Conservation (phyloP, 2,329 filamentous ascomycete species). For the Didymella pomorum region DNA sequence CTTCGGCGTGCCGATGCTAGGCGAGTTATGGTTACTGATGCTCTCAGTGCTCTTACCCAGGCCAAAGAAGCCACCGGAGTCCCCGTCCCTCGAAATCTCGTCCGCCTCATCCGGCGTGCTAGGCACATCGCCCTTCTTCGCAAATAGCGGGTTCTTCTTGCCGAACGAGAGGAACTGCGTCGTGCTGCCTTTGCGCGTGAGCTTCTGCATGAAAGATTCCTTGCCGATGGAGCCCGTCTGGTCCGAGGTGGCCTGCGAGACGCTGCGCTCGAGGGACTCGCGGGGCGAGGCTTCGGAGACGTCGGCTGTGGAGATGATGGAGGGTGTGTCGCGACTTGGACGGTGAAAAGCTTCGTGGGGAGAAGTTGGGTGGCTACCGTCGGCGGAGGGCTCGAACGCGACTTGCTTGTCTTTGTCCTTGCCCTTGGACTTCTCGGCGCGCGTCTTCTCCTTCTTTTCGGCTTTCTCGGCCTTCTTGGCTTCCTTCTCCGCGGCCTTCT, state of each 20-base stretch:
- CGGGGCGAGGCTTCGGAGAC: constrained; percentile 48
- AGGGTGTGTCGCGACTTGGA: constrained; percentile 54
- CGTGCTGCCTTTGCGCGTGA: constrained; percentile 57
- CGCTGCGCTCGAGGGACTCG: constrained; percentile 51
- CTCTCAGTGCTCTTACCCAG: constrained; percentile 40
- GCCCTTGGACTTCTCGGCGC: constrained; percentile 44
- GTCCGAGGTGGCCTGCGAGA: constrained; percentile 50
- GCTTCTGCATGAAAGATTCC: constrained; percentile 60
- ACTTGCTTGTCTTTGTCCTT: constrained; percentile 46
- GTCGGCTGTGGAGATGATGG: constrained; percentile 52
- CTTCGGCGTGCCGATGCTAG: constrained; percentile 49
- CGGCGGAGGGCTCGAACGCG: constrained; percentile 34
- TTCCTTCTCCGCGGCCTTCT: constrained; percentile 51
- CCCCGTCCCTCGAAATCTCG: constrained; percentile 47
- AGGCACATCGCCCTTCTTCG: constrained; percentile 40
- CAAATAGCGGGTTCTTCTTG: constrained; percentile 48
- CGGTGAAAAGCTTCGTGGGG: constrained; percentile 46
- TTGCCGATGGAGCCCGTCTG: constrained; percentile 49
- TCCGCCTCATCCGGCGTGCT: constrained; percentile 52
- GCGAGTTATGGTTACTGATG: constrained; percentile 43
- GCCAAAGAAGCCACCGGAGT: constrained; percentile 33
- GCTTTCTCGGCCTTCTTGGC: constrained; percentile 43
- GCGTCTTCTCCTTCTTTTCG: constrained; percentile 52
- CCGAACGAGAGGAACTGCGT: constrained; percentile 56
- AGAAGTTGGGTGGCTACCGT: constrained; percentile 24